phyloP scores from a whole-genome alignment of 768 basidiomycete species.

The Lentinula guzmanii region DNA sequence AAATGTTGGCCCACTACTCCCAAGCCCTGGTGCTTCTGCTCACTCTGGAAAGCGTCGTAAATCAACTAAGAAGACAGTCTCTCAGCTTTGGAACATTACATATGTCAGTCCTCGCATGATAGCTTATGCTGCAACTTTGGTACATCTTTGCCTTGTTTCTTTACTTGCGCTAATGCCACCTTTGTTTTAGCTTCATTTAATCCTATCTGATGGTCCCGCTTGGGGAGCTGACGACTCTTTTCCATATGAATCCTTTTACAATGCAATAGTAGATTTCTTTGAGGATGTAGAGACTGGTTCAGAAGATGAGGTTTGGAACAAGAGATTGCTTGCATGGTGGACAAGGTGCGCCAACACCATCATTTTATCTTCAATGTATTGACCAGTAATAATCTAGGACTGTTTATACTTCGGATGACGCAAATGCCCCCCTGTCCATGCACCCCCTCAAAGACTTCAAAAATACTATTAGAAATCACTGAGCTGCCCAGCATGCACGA shows the following conservation, averaged over 20 bases:
- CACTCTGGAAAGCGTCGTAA: background rate
- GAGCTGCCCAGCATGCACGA: background rate
- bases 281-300: background rate
- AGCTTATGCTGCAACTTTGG: slow-evolving; percentile 19
- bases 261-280: slow-evolving; percentile 13
- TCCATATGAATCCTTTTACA: slow-evolving; percentile 10
- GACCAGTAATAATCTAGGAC: too few relatives aligned
- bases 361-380: background rate
- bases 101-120: slow-evolving; percentile 14
- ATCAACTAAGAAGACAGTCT: slow-evolving; percentile 3
- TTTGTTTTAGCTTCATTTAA: slow-evolving; percentile 11
- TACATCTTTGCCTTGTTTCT: slow-evolving; percentile 5
- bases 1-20: background rate
- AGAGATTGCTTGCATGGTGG: slow-evolving; percentile 3
- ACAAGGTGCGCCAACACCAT: background rate
- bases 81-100: slow-evolving; percentile 8
- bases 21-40: background rate
- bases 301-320: background rate
- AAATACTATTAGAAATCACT: background rate
- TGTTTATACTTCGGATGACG: background rate
- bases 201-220: slow-evolving; percentile 5
- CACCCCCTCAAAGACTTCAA: background rate
- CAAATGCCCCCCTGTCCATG: background rate
- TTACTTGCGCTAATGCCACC: background rate
- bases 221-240: slow-evolving; percentile 12